Conservation (phyloP, 163 green algal genomes). For the Scenedesmus sp. region DNA sequence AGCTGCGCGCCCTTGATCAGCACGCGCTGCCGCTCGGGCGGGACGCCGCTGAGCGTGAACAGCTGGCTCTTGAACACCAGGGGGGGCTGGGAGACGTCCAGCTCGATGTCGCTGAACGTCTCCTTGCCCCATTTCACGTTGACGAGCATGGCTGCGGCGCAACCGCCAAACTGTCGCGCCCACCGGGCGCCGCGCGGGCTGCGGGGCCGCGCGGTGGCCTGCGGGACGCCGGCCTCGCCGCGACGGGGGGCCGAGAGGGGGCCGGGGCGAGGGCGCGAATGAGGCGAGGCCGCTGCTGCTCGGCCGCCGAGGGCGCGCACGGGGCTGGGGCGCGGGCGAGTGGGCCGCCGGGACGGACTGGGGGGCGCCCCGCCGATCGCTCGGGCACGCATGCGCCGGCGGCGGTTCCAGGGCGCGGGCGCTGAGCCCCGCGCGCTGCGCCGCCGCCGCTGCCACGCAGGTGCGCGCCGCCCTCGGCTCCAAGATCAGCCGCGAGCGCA, state of each 20-base stretch:
- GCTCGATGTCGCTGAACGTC: conserved; percentile 84
- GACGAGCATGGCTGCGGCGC: conserved; percentile 52
- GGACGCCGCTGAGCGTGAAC: conserved; percentile 95
- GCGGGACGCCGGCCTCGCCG: too few relatives aligned
- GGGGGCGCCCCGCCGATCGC: too few relatives aligned
- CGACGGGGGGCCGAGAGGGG: too few relatives aligned
- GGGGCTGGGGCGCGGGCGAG: too few relatives aligned
- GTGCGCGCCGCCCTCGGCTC: conserved; percentile 70
- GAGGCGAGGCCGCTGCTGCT: too few relatives aligned
- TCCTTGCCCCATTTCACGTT: conserved; percentile 93
- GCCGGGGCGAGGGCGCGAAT: too few relatives aligned
- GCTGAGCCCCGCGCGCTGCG: too few relatives aligned
- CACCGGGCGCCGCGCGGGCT: neutral
- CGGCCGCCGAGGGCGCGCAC: too few relatives aligned
- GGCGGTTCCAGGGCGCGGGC: too few relatives aligned
- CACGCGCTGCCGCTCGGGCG: conserved; percentile 93
- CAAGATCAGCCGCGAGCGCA: conserved; percentile 85
- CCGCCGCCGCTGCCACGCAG: conserved; percentile 48
- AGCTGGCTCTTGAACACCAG: conserved; percentile 96
- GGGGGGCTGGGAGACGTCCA: conserved; percentile 82
- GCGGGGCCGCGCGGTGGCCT: too few relatives aligned
- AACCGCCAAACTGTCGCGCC: neutral
- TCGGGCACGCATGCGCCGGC: too few relatives aligned
- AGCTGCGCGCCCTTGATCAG: conserved; percentile 95
- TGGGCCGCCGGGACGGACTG: too few relatives aligned